These are phyloP conservation scores for Quillaja saponaria DNA, from an alignment of 306 rosid species.

Conservation along the genomic window DNA sequence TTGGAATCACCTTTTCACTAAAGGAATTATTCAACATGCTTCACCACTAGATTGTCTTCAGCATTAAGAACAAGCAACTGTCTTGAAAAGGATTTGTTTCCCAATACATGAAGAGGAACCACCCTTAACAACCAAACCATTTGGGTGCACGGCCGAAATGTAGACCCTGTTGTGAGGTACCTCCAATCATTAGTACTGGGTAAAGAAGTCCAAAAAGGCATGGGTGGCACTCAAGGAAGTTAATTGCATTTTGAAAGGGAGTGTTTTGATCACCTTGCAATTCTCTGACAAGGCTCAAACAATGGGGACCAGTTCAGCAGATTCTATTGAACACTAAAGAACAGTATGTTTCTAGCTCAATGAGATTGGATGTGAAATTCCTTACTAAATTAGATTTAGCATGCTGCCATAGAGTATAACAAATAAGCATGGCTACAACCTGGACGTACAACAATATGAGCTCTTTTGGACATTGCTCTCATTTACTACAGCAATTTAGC, in stretches of 20 bases:
- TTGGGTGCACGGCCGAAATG: no score
- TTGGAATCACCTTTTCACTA: neutral
- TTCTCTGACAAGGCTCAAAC: no score
- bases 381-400: neutral
- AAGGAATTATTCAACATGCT: neutral
- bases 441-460: neutral
- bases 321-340: neutral
- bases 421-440: constrained; percentile 1
- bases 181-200: no score
- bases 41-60: neutral
- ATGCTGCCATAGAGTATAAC: no score
- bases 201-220: no score
- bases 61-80: neutral
- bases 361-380: neutral
- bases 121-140: no score
- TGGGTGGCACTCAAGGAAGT: neutral
- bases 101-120: no score
- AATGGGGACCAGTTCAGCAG: neutral
- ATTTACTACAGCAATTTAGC: constrained; percentile 4
- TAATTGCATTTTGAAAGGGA: no score
- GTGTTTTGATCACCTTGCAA: no score
- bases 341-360: neutral
- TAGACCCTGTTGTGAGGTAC: no score
- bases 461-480: constrained; percentile 15
- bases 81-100: no score